These are phyloP conservation scores for Trypethelium eluteriae DNA, from an alignment of 495 filamentous ascomycete genomes.

Conservation along the genomic window DNA sequence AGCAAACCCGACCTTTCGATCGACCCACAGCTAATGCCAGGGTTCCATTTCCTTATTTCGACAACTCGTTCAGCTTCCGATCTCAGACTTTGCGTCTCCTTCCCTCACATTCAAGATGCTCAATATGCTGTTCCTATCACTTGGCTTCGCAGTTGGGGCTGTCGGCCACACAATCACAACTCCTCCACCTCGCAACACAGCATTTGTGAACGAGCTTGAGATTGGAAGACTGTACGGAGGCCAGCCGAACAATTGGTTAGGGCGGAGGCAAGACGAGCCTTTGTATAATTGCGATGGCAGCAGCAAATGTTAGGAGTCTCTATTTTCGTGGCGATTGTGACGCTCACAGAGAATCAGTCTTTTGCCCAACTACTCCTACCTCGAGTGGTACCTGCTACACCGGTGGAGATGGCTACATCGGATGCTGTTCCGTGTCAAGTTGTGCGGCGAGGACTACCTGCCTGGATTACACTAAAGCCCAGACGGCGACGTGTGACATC, in stretches of 20 bases:
- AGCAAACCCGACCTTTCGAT: background rate
- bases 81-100: background rate
- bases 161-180: slow-evolving; percentile 1
- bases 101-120: background rate
- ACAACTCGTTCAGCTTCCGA: background rate
- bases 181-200: background rate
- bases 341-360: slow-evolving; percentile 10
- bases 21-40: background rate
- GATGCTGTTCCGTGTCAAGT: slow-evolving; percentile 23
- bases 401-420: slow-evolving; percentile 14
- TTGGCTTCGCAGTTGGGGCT: slow-evolving; percentile 1
- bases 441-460: slow-evolving; percentile 22
- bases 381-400: slow-evolving; percentile 21
- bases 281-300: slow-evolving; percentile 14
- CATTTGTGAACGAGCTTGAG: background rate
- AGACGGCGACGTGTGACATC: slow-evolving; percentile 15
- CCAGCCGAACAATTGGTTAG: slow-evolving; percentile 4
- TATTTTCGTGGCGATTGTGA: slow-evolving; percentile 6
- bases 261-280: slow-evolving; percentile 9
- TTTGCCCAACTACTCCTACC: slow-evolving; percentile 14
- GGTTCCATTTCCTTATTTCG: background rate
- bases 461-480: slow-evolving; percentile 11
- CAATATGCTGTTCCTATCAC: background rate
- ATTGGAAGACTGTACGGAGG: background rate
- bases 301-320: slow-evolving; percentile 9